These are phyloP conservation scores for Hypoxylon perforatum DNA, from an alignment of 495 filamentous ascomycete species.

Conservation along the genomic window DNA sequence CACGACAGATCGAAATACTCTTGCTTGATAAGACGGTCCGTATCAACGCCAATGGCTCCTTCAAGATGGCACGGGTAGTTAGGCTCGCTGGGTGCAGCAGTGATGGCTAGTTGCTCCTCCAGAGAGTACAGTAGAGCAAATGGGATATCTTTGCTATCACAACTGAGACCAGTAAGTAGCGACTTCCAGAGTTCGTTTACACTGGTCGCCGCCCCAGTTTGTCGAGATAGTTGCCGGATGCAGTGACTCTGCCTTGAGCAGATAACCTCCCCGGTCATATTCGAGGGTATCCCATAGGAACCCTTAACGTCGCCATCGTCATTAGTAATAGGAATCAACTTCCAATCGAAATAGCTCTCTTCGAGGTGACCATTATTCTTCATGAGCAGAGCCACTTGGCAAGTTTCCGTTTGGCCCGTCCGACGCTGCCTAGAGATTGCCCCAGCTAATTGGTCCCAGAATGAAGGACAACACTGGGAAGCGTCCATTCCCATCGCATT, in stretches of 20 bases:
- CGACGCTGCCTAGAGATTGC: slow-evolving; percentile 39
- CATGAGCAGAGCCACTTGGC: slow-evolving; percentile 58
- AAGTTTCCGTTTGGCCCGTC: slow-evolving; percentile 41
- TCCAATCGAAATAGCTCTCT: slow-evolving; percentile 73
- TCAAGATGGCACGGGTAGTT: slow-evolving; percentile 60
- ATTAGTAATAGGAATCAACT: slow-evolving; percentile 67
- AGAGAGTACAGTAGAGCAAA: slow-evolving; percentile 69
- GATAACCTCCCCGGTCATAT: slow-evolving; percentile 66
- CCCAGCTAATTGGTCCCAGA: slow-evolving; percentile 49
- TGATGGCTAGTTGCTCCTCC: slow-evolving; percentile 44
- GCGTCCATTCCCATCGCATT: slow-evolving; percentile 51
- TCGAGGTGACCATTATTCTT: slow-evolving; percentile 64
- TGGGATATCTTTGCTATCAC: slow-evolving; percentile 66
- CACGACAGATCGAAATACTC: slow-evolving; percentile 66
- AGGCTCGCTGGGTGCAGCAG: slow-evolving; percentile 13
- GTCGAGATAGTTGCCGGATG: slow-evolving; percentile 66
- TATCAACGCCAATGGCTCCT: slow-evolving; percentile 68
- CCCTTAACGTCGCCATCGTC: slow-evolving; percentile 56
- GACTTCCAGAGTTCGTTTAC: slow-evolving; percentile 66
- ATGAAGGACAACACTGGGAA: slow-evolving; percentile 49
- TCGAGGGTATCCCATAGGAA: slow-evolving; percentile 67
- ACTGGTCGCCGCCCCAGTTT: slow-evolving; percentile 66
- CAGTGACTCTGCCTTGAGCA: slow-evolving; percentile 66
- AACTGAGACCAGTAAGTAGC: slow-evolving; percentile 59
- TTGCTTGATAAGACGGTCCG: slow-evolving; percentile 62